phyloP scores from a whole-genome alignment of 2,329 filamentous ascomycete species.

The Cadophora sp. region DNA sequence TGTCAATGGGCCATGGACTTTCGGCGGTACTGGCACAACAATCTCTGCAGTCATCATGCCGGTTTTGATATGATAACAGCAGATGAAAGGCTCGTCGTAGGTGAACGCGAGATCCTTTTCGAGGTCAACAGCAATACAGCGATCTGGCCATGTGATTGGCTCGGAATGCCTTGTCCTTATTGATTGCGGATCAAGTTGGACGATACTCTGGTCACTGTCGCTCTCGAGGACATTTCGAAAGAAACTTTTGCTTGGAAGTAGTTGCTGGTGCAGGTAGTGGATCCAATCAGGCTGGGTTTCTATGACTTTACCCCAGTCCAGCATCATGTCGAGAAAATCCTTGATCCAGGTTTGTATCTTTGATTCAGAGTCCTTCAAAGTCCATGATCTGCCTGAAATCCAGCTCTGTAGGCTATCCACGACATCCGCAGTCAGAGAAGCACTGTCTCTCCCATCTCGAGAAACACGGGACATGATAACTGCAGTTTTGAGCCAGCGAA shows the following conservation, averaged over 20 bases:
- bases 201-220: not conserved
- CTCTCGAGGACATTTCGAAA: not conserved
- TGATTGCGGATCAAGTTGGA: not conserved
- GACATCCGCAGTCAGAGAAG: constrained; percentile 12
- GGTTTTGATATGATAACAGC: constrained; percentile 6
- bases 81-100: constrained; percentile 1
- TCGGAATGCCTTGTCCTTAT: not conserved
- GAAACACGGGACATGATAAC: constrained; percentile 3
- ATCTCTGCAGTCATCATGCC: constrained; percentile 4
- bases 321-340: constrained; percentile 11
- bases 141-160: constrained; percentile 2
- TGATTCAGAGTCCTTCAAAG: not conserved
- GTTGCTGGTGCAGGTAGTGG: constrained; percentile 7
- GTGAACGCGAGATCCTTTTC: constrained; percentile 11
- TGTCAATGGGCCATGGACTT: not conserved
- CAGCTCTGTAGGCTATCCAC: constrained; percentile 15
- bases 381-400: not conserved
- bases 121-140: not conserved
- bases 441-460: constrained; percentile 12
- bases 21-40: not conserved
- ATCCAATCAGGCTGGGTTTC: constrained; percentile 13
- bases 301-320: constrained; percentile 8
- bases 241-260: not conserved
- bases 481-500: constrained; percentile 12
- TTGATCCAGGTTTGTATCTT: constrained; percentile 4